A percentile compares a stretch with the other conserved stretches of the same genome.
phyloP scores from a whole-genome alignment of 495 filamentous ascomycete species.

The Penicillium coffeae region DNA sequence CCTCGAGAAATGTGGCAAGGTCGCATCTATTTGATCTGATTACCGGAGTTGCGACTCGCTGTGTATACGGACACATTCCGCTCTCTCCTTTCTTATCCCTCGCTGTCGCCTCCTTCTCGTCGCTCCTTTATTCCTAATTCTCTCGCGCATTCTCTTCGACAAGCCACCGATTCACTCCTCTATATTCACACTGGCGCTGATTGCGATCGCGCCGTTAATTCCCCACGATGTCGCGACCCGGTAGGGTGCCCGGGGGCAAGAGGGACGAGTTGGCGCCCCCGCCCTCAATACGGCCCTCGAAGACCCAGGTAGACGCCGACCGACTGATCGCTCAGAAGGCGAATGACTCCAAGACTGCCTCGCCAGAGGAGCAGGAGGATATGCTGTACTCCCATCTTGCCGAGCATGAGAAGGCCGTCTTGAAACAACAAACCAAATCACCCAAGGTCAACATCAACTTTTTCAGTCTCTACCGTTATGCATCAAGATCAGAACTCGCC shows the following conservation, averaged over 20 bases:
- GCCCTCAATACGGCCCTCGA: too few relatives aligned
- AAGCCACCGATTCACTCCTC: not conserved
- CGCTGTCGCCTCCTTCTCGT: not conserved
- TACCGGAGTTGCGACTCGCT: too few relatives aligned
- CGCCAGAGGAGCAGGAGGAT: not conserved
- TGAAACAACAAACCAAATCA: not conserved
- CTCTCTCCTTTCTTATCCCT: not conserved
- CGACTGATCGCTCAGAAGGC: not conserved
- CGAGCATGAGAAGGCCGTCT: not conserved
- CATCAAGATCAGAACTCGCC: not conserved
- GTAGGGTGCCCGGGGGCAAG: not conserved
- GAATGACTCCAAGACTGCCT: not conserved
- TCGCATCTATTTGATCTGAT: not conserved
- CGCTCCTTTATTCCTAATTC: not conserved
- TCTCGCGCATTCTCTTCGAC: not conserved
- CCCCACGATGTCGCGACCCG: not conserved
- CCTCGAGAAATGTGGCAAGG: not conserved
- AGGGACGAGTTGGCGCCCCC: not conserved
- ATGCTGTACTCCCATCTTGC: not conserved
- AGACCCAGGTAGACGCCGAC: not conserved
- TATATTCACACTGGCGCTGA: not conserved
- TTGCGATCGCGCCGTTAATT: not conserved
- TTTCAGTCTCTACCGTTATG: constrained; percentile 1
- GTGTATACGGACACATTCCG: not conserved
- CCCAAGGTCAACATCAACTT: not conserved